Conservation (phyloP, 2,329 filamentous ascomycete species). For the Talaromyces pinophilus region DNA sequence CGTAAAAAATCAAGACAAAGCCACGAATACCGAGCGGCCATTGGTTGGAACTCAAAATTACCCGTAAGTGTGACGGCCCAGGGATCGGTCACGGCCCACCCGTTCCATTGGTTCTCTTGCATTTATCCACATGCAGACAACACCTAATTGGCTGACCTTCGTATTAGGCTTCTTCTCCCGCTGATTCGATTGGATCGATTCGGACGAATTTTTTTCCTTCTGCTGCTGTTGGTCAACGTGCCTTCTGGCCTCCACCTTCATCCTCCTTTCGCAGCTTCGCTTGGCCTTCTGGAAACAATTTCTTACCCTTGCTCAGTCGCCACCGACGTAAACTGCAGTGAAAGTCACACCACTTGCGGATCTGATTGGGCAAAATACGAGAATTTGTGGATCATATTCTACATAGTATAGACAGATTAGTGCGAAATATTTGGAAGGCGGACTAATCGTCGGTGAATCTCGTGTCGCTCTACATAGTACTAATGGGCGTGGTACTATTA, state of each 20-base stretch:
- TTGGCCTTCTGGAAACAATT: constrained; percentile 19
- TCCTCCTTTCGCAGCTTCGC: constrained; percentile 5
- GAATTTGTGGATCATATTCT: background rate
- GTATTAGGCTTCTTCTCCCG: constrained; percentile 15
- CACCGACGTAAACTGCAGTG: constrained; percentile 11
- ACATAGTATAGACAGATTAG: background rate
- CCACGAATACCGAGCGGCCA: background rate
- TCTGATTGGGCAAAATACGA: background rate
- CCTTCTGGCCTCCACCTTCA: no score
- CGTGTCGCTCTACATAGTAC: background rate
- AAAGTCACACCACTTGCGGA: background rate
- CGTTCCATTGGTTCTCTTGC: constrained; percentile 11
- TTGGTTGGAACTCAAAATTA: background rate
- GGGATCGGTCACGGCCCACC: constrained; percentile 11
- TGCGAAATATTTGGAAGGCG: background rate
- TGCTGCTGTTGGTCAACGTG: background rate
- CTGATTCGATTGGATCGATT: constrained; percentile 6
- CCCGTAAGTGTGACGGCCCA: background rate
- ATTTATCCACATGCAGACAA: background rate
- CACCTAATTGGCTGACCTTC: background rate
- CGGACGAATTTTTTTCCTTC: constrained; percentile 1
- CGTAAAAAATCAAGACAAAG: background rate
- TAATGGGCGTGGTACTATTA: background rate
- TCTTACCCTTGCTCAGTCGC: constrained; percentile 5
- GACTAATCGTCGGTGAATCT: constrained; percentile 10